phyloP scores from a whole-genome alignment of 805 yeast species.

The Starmerella potacharoeniae region DNA sequence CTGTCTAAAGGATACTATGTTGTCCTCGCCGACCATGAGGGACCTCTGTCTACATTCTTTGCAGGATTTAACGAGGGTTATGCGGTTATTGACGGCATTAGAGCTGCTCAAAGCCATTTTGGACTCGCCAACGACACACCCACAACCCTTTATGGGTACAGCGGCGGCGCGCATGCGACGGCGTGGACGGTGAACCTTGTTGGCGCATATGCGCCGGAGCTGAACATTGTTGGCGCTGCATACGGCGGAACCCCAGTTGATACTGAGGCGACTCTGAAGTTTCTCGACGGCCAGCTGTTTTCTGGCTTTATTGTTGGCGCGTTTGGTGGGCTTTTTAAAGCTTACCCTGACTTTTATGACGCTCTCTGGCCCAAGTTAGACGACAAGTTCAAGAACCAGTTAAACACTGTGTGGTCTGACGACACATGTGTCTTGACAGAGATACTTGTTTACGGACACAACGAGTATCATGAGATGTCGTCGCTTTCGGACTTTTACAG shows the following conservation, averaged over 20 bases:
- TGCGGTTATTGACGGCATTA: not conserved
- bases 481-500: not conserved
- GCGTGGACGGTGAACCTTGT: not conserved
- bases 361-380: conserved; percentile 1
- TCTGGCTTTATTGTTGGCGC: conserved; percentile 24
- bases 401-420: not conserved
- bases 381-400: conserved; percentile 1
- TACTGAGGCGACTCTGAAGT: not conserved
- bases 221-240: conserved; percentile 19
- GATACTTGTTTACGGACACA: not conserved
- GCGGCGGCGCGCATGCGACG: not conserved
- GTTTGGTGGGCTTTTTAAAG: conserved; percentile 19
- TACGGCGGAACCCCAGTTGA: not conserved
- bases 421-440: not conserved
- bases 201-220: not conserved
- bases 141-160: not conserved
- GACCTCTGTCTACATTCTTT: conserved; percentile 23
- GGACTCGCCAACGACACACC: not conserved
- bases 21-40: conserved; percentile 25
- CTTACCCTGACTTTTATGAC: conserved; percentile 17
- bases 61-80: not conserved
- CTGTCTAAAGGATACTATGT: conserved; percentile 15
- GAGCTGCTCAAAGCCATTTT: not conserved
- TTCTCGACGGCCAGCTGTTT: conserved; percentile 11
- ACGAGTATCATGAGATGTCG: not conserved